Evolutionary conservation across 306 rosid species (phyloP), one percentile per base, ranked within the genome.

Genomic region (Dicorynia guianensis): DNA sequence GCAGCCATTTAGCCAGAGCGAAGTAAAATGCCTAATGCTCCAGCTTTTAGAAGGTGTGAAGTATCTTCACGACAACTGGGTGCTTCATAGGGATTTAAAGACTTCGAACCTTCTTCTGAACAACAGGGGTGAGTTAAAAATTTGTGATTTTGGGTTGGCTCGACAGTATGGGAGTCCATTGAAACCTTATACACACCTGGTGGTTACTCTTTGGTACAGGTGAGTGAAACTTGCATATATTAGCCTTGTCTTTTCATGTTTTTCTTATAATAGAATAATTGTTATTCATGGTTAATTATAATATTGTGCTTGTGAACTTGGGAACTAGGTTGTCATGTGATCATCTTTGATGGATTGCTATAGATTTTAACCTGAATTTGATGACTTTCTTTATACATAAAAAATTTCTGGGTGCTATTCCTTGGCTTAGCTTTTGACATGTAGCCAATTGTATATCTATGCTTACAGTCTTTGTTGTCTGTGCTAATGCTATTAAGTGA

Each of bases 161-260:
- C 98, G 99, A 53, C 99, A 96, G 75, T 96, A 96, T 78, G 99
- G 99, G 79, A 96, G 98, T 83, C 99, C 99, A 10, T 74, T 96
- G 93, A 96, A 96, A 78, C 93, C 98, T 3, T 96, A 96, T 83
- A 96, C 99, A 5, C 99, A 96, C 76, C 82, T 96, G 87, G 99
- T 96, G 72, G 99, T 96, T 76, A 96, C 99, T 63, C 99, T 96
- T 82, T 96, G 99, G 99, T 96, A 96, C 88, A 92, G 99, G 99
- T 96, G 48, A 83, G 97, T 68, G 44, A 35, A 69, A 68, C 49
- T 79, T 54, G 69, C 76, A 56, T 63, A 33, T 68, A 5, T 52
- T n/a, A 68, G 68, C 48, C 11, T 20, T 38, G 20, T 69, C 8
- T 62, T 48, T 69, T 42, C 71, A 12, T 43, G 12, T 57, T 57